A percentile compares a stretch with the other conserved stretches of the same genome.
Conservation (phyloP, 2,329 filamentous ascomycete species). For the Venturiaceae sp. region DNA sequence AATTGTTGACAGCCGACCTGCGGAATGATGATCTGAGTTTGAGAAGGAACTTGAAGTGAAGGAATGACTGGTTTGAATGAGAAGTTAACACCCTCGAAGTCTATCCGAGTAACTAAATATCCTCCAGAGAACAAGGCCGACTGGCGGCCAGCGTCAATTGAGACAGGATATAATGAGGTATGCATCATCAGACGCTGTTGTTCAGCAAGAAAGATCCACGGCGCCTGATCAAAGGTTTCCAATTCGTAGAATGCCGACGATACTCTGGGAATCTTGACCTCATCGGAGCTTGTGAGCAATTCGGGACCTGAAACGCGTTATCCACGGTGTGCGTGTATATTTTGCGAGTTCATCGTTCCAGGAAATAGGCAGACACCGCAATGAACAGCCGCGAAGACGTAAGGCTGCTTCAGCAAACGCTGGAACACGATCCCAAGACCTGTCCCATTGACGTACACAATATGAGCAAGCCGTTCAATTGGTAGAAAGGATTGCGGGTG, state of each 20-base stretch:
- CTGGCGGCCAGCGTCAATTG: not conserved
- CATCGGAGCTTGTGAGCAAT: not conserved
- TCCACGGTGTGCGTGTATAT: not conserved
- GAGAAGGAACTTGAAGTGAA: too few relatives aligned
- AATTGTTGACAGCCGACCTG: too few relatives aligned
- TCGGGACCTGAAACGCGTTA: not conserved
- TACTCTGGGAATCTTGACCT: too few relatives aligned
- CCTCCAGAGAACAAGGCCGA: too few relatives aligned
- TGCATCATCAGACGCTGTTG: too few relatives aligned
- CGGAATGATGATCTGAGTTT: too few relatives aligned
- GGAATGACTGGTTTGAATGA: too few relatives aligned
- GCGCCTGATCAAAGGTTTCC: too few relatives aligned
- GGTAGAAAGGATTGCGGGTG: not conserved
- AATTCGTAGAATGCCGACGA: too few relatives aligned
- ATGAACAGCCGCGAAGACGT: not conserved
- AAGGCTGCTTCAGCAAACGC: not conserved
- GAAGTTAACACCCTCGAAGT: too few relatives aligned
- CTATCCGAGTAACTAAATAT: too few relatives aligned
- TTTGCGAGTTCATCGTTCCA: not conserved
- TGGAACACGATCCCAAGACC: not conserved
- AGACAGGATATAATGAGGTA: not conserved
- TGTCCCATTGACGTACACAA: too few relatives aligned
- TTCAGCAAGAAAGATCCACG: not conserved
- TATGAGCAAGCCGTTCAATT: not conserved
- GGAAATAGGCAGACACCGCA: not conserved